A percentile compares a stretch with the other conserved stretches of the same genome.
phyloP scores from a whole-genome alignment of 2,329 filamentous ascomycete genomes.

The Fusarium odoratissimum region DNA sequence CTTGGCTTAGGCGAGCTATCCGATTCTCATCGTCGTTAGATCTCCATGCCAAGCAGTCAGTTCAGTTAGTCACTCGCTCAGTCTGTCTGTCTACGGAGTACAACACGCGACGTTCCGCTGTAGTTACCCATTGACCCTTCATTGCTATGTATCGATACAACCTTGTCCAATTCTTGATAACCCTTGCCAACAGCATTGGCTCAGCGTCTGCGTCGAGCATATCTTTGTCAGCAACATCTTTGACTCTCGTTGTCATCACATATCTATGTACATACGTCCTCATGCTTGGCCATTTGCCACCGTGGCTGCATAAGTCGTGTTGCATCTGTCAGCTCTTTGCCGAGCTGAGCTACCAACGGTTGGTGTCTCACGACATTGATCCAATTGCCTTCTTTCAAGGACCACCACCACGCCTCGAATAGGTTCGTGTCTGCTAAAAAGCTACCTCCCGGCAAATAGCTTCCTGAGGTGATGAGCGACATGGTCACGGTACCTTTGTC shows the following conservation, averaged over 20 bases:
- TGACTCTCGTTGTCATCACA: background rate
- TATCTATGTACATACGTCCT: background rate
- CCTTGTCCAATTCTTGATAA: background rate
- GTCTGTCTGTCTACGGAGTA: background rate
- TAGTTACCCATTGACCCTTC: background rate
- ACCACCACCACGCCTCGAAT: conserved; percentile 16
- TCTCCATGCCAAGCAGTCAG: conserved; percentile 20
- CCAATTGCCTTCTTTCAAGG: conserved; percentile 24
- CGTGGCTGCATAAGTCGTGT: conserved; percentile 4
- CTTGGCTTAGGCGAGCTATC: conserved; percentile 1
- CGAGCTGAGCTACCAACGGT: conserved; percentile 27
- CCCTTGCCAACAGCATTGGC: background rate
- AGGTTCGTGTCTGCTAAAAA: conserved; percentile 2
- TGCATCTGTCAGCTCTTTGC: conserved; percentile 6
- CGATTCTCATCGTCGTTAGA: conserved; percentile 11
- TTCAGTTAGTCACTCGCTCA: background rate
- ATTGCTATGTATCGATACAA: background rate
- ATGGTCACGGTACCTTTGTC: conserved; percentile 36
- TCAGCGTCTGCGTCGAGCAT: background rate
- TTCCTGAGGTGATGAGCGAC: conserved; percentile 3
- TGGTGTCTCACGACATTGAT: background rate
- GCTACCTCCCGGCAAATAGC: conserved; percentile 23
- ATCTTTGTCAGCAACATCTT: background rate
- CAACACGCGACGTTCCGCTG: background rate
- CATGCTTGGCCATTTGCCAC: conserved; percentile 21